Evolutionary conservation across 768 basidiomycete species (phyloP).

Genomic region (Leccinum fibrillosum): DNA sequence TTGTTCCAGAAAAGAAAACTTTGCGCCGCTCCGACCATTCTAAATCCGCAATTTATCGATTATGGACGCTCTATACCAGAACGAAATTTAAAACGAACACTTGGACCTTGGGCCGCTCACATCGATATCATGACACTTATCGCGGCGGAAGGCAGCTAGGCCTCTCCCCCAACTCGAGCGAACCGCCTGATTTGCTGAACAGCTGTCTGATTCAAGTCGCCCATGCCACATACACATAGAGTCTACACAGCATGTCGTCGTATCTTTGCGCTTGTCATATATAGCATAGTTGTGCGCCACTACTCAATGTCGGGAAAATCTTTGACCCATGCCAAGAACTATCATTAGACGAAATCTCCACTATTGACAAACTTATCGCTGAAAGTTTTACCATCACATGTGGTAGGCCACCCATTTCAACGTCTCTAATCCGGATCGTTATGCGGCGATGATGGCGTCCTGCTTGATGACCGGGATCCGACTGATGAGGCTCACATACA

Average conservation of each 20-base stretch:
- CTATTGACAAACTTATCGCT: neutral
- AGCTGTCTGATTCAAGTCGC: neutral
- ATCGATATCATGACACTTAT: neutral
- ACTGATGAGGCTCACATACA: too few species aligned
- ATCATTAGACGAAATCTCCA: too few species aligned
- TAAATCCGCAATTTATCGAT: neutral
- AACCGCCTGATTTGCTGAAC: neutral
- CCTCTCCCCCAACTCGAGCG: neutral
- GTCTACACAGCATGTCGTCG: too few species aligned
- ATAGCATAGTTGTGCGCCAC: too few species aligned
- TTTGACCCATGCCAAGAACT: too few species aligned
- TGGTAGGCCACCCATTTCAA: neutral
- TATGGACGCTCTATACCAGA: neutral
- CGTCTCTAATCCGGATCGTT: neutral
- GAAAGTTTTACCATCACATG: neutral
- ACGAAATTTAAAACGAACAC: neutral
- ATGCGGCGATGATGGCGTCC: neutral
- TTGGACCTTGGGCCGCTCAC: neutral
- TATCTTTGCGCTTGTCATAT: too few species aligned
- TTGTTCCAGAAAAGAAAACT: neutral
- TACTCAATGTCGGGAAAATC: too few species aligned
- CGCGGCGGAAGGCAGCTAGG: neutral
- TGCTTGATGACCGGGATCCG: neutral
- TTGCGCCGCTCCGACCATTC: neutral
- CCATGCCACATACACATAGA: too few species aligned